phyloP scores from a whole-genome alignment of 2,329 filamentous ascomycete genomes.

The Beauveria rudraprayagi region DNA sequence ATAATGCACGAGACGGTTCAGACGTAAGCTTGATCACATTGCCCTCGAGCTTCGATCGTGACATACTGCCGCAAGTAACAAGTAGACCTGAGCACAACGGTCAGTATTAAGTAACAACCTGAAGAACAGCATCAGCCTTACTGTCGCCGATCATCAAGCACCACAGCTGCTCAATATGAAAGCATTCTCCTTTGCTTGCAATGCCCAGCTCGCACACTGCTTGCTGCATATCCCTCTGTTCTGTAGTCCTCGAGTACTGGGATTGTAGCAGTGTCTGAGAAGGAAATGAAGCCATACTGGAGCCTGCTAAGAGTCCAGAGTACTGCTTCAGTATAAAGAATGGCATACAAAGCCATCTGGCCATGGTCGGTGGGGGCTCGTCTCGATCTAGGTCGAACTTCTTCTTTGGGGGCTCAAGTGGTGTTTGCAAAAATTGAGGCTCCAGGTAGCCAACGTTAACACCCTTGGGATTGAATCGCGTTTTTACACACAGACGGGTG shows the following conservation, averaged over 20 bases:
- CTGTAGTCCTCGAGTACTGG: conserved; percentile 30
- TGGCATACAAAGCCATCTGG: conserved; percentile 37
- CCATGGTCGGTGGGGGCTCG: conserved; percentile 11
- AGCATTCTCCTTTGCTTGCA: conserved; percentile 30
- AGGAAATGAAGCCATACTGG: conserved; percentile 29
- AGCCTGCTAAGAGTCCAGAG: conserved; percentile 27
- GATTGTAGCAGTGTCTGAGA: conserved; percentile 35
- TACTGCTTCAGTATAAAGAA: conserved; percentile 40
- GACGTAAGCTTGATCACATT: conserved; percentile 24
- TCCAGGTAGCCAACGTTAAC: conserved; percentile 34
- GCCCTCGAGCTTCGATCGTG: conserved; percentile 24
- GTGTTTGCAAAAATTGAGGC: conserved; percentile 29
- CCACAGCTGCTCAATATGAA: conserved; percentile 42
- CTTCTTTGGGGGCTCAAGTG: conserved; percentile 22
- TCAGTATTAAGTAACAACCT: not conserved
- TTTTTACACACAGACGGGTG: conserved; percentile 29
- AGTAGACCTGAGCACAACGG: conserved; percentile 23
- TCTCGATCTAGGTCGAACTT: conserved; percentile 11
- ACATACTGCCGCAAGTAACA: conserved; percentile 34
- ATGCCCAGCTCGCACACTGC: conserved; percentile 33
- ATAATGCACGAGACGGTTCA: conserved; percentile 19
- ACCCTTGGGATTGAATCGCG: conserved; percentile 29
- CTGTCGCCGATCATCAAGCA: conserved; percentile 36
- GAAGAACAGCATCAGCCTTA: conserved; percentile 17
- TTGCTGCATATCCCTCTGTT: conserved; percentile 37